phyloP scores from a whole-genome alignment of 768 basidiomycete species.

The Phylloporus rhodoxanthus region DNA sequence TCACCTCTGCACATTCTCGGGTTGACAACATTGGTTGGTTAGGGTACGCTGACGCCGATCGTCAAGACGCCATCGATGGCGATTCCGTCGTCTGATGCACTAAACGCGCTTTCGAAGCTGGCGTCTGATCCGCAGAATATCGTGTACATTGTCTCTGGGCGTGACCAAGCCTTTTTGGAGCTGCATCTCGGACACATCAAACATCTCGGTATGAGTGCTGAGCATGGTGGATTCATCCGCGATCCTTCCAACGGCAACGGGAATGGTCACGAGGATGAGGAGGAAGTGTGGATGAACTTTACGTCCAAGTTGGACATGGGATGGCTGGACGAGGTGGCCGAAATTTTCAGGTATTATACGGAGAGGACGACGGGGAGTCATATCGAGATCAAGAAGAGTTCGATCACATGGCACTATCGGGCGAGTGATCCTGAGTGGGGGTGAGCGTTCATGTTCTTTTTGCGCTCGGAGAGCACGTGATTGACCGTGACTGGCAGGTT shows the following conservation, averaged over 20 bases:
- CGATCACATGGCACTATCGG: constrained; percentile 97
- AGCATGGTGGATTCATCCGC: constrained; percentile 91
- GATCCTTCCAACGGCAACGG: constrained; percentile 47
- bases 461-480: neutral
- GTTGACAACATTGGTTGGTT: neutral
- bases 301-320: constrained; percentile 93
- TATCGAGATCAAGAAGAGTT: constrained; percentile 95
- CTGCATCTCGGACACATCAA: constrained; percentile 82
- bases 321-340: constrained; percentile 94
- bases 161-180: constrained; percentile 88
- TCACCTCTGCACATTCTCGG: neutral
- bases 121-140: constrained; percentile 79
- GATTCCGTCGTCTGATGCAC: constrained; percentile 66
- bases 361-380: constrained; percentile 95
- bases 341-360: constrained; percentile 95
- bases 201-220: constrained; percentile 85
- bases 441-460: constrained; percentile 37
- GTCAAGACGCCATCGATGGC: constrained; percentile 92
- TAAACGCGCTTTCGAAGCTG: constrained; percentile 67
- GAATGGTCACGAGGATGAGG: neutral
- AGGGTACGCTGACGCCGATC: constrained; percentile 96
- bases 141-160: constrained; percentile 96
- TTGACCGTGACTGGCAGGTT: constrained; percentile 36
- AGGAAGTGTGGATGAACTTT: constrained; percentile 71
- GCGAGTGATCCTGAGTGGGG: constrained; percentile 94